Percentiles rank a stretch among this genome's conserved stretches.
These are phyloP conservation scores for Gentiana macrophylla DNA, from an alignment of 257 asterid species.

Conservation along the genomic window DNA sequence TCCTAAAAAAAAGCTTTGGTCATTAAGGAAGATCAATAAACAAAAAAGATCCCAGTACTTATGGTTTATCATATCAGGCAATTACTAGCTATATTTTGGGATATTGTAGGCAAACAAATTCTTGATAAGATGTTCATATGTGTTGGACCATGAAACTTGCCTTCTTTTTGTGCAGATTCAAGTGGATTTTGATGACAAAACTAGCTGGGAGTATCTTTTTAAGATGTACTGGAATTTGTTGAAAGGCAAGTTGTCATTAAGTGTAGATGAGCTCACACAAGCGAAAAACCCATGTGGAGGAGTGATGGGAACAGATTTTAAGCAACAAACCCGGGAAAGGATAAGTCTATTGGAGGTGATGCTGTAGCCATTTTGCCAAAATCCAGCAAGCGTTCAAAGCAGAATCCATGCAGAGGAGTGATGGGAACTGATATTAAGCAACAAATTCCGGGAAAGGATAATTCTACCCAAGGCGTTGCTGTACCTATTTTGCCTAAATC, in stretches of 20 bases:
- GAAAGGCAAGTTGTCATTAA: constrained; percentile 54
- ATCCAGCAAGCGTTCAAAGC: constrained; percentile 25
- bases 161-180: constrained; percentile 35
- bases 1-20: no score
- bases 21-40: no score
- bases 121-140: not conserved
- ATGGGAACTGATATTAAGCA: constrained; percentile 9
- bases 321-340: constrained; percentile 15
- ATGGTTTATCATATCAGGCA: not conserved
- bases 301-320: constrained; percentile 18
- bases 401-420: constrained; percentile 37
- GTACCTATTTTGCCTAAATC: not conserved
- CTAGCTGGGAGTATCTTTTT: constrained; percentile 90
- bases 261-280: constrained; percentile 47
- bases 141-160: not conserved
- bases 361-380: constrained; percentile 9
- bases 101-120: not conserved
- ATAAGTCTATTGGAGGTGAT: constrained; percentile 14
- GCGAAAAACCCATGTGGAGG: constrained; percentile 48
- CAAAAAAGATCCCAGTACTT: no score
- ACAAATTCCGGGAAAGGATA: not conserved
- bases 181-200: constrained; percentile 80
- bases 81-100: not conserved
- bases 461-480: constrained; percentile 15
- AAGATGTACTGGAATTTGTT: constrained; percentile 67